Conservation (phyloP, 1,139 yeast genomes). For the Meyerozyma smithsonii region DNA sequence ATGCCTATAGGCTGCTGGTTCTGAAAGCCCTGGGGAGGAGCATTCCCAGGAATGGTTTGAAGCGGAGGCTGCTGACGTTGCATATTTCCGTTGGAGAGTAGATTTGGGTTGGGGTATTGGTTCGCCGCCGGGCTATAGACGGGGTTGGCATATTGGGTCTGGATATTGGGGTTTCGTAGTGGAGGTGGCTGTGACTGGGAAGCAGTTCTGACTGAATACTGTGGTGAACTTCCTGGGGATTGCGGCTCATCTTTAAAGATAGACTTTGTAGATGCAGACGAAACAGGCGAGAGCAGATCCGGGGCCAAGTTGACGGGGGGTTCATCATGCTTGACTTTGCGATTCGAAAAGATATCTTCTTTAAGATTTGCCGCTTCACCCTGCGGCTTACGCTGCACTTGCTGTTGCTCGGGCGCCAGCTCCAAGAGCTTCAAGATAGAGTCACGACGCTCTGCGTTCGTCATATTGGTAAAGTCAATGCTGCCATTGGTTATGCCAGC, state of each 20-base stretch:
- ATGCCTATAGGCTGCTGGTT: neutral
- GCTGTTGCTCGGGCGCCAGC: conserved; percentile 5
- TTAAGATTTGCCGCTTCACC: conserved; percentile 21
- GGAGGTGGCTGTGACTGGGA: neutral
- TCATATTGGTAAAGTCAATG: conserved; percentile 39
- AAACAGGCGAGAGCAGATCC: conserved; percentile 27
- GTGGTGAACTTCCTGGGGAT: conserved; percentile 41
- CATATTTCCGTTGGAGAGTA: neutral
- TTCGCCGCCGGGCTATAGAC: neutral
- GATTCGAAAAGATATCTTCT: conserved; percentile 37
- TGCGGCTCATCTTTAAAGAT: conserved; percentile 35
- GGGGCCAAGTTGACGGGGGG: neutral
- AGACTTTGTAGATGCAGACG: conserved; percentile 32
- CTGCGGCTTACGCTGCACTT: conserved; percentile 2
- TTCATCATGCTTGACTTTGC: conserved; percentile 14
- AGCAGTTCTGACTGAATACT: neutral
- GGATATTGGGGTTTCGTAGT: conserved; percentile 10
- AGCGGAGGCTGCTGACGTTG: conserved; percentile 5
- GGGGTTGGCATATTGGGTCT: conserved; percentile 12
- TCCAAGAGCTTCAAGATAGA: conserved; percentile 33
- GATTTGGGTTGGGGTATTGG: neutral
- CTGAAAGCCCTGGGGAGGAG: neutral
- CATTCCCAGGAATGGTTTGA: conserved; percentile 1
- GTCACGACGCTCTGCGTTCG: conserved; percentile 39
- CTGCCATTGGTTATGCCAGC: conserved; percentile 38